Evolutionary conservation across 2,329 filamentous ascomycete species (phyloP).

Genomic region (Capronia americana): DNA sequence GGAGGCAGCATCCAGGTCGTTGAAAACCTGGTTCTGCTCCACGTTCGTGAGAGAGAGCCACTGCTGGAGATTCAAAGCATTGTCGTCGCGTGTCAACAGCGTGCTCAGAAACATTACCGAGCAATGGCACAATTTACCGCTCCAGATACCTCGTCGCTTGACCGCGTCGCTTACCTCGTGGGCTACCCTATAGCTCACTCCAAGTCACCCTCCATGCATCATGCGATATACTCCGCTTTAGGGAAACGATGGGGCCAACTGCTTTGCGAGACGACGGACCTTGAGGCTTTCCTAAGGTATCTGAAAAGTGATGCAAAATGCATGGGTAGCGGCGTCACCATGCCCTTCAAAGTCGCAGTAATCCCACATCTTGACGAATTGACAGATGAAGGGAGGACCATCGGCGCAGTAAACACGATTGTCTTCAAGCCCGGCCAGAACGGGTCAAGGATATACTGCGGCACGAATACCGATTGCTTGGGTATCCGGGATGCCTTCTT

Average conservation of each 20-base stretch:
- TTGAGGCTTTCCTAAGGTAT: slow-evolving; percentile 46
- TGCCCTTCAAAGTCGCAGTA: slow-evolving; percentile 81
- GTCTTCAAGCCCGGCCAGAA: slow-evolving; percentile 60
- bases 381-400: slow-evolving; percentile 72
- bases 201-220: slow-evolving; percentile 61
- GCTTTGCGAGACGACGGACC: slow-evolving; percentile 36
- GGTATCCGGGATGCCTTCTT: slow-evolving; percentile 76
- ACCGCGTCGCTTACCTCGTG: slow-evolving; percentile 62
- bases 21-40: not conserved
- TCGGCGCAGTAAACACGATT: slow-evolving; percentile 81
- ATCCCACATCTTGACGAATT: slow-evolving; percentile 74
- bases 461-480: slow-evolving; percentile 81
- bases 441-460: slow-evolving; percentile 64
- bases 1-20: not conserved
- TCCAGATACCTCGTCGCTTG: slow-evolving; percentile 45
- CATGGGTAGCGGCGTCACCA: slow-evolving; percentile 74
- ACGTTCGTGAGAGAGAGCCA: not conserved
- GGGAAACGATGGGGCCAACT: slow-evolving; percentile 61
- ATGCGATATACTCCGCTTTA: slow-evolving; percentile 60
- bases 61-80: not conserved
- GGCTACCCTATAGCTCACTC: slow-evolving; percentile 64
- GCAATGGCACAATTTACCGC: slow-evolving; percentile 23
- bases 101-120: not conserved
- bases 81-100: not conserved
- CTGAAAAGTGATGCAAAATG: slow-evolving; percentile 49